Base-by-base conservation (phyloP, 495 filamentous ascomycete genomes). In the Xylaria longipes region DNA sequence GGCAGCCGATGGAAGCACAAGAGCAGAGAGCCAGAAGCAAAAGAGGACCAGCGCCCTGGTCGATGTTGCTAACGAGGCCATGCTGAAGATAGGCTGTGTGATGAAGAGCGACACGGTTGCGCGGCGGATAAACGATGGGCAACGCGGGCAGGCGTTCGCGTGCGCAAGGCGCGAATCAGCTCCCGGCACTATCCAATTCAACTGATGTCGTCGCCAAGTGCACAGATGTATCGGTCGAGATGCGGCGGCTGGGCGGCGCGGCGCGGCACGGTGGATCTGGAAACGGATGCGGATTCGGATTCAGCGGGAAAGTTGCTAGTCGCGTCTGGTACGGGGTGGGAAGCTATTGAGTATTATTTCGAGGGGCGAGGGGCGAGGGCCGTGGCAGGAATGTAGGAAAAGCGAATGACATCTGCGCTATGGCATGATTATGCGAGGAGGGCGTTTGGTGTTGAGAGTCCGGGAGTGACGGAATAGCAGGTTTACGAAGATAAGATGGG, bases 1-100 rank as follows among this genome's bases (percentile, higher is more conserved):
- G 46, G 76, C 80, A 39, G 77, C 74, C 48, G 72, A 74, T 45
- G 77, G 79, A 48, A 78, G 61, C 50, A 82, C 66, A 66, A 79
- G 4, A 14, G 81, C 56, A 5, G 68, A 62, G 20, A 66, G 54
- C 12, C 60, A 68, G 37, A 68, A 62, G 64, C 61, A 46, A 35
- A 66, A 25, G 9, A 64, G 27, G 58, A 57, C 45, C 60, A 52
- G 58, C 45, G 68, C 22, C 58, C 63, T 74, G 11, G 33, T 64
- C 35, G 67, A 57, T 27, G 60, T 64, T 17, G 4, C 31, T 76
- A 39, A 70, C 66, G 52, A 73, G 70, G 45, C 76, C 75, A 68
- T 83, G 62, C 46, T 64, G 46, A 56, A n/a, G 17, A 11, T 45
- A 25, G 15, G 3, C 2, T 3, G 2, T 20, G 31, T 5, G 39